Conservation (phyloP, 805 yeast species). For the Candida jianshihensis region DNA sequence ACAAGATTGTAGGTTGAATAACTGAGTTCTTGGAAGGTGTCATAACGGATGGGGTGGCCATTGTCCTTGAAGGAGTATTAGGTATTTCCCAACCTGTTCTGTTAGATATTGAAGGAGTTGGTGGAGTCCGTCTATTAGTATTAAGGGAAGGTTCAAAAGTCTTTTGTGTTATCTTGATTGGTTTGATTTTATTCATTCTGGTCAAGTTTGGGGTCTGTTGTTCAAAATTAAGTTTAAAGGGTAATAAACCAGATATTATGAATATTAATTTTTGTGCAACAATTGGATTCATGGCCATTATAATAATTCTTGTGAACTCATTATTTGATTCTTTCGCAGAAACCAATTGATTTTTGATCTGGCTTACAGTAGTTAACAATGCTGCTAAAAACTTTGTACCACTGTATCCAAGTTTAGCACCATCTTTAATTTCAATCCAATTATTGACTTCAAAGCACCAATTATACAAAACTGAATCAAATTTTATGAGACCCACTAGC, state of each 20-base stretch:
- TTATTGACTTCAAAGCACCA: conserved; percentile 34
- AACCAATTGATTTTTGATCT: conserved; percentile 10
- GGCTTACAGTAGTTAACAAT: conserved; percentile 14
- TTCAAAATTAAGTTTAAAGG: conserved; percentile 24
- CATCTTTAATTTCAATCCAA: conserved; percentile 38
- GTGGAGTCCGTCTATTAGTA: conserved; percentile 8
- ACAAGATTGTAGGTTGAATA: conserved; percentile 28
- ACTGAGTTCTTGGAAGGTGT: conserved; percentile 25
- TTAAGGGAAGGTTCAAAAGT: neutral
- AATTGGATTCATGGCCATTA: conserved; percentile 53
- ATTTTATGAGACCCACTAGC: conserved; percentile 25
- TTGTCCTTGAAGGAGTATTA: conserved; percentile 19
- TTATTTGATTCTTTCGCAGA: conserved; percentile 1
- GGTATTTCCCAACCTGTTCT: conserved; percentile 36
- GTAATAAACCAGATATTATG: conserved; percentile 43
- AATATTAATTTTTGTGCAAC: conserved; percentile 54
- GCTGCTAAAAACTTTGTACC: conserved; percentile 20
- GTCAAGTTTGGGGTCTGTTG: conserved; percentile 5
- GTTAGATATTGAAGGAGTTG: conserved; percentile 20
- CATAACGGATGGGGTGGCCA: conserved; percentile 24
- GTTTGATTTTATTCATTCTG: neutral
- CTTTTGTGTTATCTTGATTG: neutral
- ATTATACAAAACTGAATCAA: conserved; percentile 23
- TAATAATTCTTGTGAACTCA: conserved; percentile 41
- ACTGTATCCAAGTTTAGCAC: conserved; percentile 22